Evolutionary conservation across 176 grass and related monocot species (phyloP).

Genomic region (Raddia distichophylla): DNA sequence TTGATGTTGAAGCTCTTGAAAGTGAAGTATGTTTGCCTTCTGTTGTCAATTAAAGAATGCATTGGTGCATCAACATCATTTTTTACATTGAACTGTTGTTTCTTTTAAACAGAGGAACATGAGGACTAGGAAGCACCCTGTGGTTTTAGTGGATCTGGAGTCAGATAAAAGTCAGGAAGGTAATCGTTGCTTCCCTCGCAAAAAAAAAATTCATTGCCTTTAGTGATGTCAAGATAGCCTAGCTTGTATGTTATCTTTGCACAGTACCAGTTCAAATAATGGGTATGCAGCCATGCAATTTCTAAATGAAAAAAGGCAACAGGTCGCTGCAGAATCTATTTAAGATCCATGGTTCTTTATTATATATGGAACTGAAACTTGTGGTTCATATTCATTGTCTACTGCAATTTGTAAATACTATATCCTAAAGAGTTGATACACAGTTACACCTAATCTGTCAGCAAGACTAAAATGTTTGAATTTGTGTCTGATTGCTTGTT

Average conservation of each 20-base stretch:
- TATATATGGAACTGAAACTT: neutral
- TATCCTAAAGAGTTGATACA: neutral
- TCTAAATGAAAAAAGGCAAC: neutral
- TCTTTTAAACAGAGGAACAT: conserved; percentile 20
- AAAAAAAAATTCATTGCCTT: neutral
- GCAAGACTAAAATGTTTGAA: neutral
- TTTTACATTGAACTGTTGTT: neutral
- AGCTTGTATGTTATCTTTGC: neutral
- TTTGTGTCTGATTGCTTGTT: conserved; percentile 15
- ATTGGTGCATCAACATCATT: neutral
- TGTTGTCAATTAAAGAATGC: neutral
- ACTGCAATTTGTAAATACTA: neutral
- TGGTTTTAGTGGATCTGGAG: conserved; percentile 14
- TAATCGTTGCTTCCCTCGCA: neutral
- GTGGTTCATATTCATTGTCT: neutral
- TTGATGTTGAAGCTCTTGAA: conserved; percentile 38
- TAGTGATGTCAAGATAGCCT: neutral
- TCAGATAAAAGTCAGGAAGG: neutral
- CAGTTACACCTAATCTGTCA: neutral
- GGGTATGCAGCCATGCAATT: neutral
- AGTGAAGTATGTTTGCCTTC: conserved; percentile 21
- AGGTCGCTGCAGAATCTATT: neutral
- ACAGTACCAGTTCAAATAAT: neutral
- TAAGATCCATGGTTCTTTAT: neutral
- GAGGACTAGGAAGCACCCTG: neutral